Base-by-base conservation (phyloP, 768 basidiomycete genomes). In the Amanita pallidorosea region DNA sequence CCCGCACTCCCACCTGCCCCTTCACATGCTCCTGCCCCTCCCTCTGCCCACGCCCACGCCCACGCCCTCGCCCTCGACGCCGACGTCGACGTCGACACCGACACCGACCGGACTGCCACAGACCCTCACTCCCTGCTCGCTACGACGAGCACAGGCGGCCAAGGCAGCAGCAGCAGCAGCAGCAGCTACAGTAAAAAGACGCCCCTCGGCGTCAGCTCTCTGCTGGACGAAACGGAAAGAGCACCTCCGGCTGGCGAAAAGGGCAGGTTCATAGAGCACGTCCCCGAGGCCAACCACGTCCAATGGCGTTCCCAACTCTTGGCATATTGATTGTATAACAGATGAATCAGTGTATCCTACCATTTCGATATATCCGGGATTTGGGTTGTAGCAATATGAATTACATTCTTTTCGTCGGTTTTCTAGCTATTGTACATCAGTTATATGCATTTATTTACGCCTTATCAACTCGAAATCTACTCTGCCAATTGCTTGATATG, bases 401-500 rank as follows among this genome's bases (percentile, higher is more conserved):
- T 31, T 31, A 31, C 9, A 31, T 38, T 40, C 38, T 17, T 40
- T 40, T 40, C 38, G 9, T 41, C 7, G 13, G 7, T 11, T 46
- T 17, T 17, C 34, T 34, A 23, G 2, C 22, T 47, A 22, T 17
- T 35, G 23, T 12, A 47, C 17, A 36, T 45, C 7, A 27, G 22
- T n/a, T 44, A 7, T 17, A 8, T 29, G 6, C 20, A n/a, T n/a
- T n/a, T n/a, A 29, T 33, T 17, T 15, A 17, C 31, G 5, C 35
- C 13, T 7, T 31, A 20, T 17, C 22, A 9, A 27, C 7, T 2
- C 27, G 1, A 5, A 20, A 8, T 58, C 60, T 62, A 69, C 57
- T 70, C 66, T 31, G 70, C 51, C 15, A 79, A 65, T 54, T 72
- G 67, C 60, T 74, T 72, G 60, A 79, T 75, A 67, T 72, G 75